A percentile compares a stretch with the other conserved stretches of the same genome.
Evolutionary conservation across 495 filamentous ascomycete species (phyloP).

Genomic region (Tuber magnatum): DNA sequence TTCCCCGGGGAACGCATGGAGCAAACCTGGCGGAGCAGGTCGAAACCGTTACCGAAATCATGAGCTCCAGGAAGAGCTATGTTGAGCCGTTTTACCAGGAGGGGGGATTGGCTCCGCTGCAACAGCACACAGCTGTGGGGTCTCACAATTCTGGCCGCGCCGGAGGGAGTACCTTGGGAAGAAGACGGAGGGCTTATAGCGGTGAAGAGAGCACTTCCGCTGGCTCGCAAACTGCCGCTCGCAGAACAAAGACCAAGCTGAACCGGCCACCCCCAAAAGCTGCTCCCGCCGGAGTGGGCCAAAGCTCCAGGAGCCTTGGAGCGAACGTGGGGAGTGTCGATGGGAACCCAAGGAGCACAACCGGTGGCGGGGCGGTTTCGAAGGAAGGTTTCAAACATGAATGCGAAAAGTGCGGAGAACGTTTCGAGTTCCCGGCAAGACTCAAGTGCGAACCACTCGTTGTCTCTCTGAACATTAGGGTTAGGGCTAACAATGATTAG

Average conservation of each 20-base stretch:
- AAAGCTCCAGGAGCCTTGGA: neutral
- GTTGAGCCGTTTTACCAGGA: neutral
- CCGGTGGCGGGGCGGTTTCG: neutral
- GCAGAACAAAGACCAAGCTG: neutral
- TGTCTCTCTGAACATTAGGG: constrained; percentile 3
- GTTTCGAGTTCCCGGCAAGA: constrained; percentile 21
- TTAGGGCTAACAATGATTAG: constrained; percentile 8
- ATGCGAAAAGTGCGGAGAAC: neutral
- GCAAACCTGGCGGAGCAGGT: neutral
- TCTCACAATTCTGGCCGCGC: neutral
- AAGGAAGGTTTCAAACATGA: neutral
- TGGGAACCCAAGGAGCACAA: neutral
- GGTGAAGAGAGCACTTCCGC: neutral
- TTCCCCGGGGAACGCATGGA: neutral
- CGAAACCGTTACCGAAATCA: neutral
- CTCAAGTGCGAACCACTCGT: constrained; percentile 15
- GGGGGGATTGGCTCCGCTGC: neutral
- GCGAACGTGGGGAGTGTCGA: neutral
- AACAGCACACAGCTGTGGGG: neutral
- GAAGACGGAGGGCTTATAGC: neutral
- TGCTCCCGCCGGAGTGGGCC: neutral
- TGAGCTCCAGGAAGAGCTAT: neutral
- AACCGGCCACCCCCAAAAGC: neutral
- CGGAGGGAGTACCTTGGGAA: neutral
- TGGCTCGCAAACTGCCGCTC: neutral